Evolutionary conservation across 169 alveolate species (phyloP).

Genomic region (Eimeria sp.): DNA sequence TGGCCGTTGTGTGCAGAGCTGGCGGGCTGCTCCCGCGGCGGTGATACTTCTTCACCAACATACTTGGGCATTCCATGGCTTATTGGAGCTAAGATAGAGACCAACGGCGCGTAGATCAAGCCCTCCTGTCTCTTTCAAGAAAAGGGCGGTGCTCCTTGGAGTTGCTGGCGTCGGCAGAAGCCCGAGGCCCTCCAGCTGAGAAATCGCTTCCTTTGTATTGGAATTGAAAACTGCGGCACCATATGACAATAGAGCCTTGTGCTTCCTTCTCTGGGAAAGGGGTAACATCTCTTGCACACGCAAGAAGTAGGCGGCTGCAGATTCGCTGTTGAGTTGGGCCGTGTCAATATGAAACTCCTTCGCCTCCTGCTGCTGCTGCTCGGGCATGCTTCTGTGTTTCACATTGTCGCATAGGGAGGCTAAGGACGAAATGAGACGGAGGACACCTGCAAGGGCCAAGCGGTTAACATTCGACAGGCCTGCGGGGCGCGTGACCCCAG

Average conservation of each 20-base stretch:
- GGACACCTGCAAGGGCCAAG: conserved; percentile 41
- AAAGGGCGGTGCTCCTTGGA: conserved; percentile 76
- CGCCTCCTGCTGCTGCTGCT: conserved; percentile 8
- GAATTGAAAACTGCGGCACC: conserved; percentile 68
- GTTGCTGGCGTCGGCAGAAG: conserved; percentile 82
- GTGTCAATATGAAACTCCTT: background rate
- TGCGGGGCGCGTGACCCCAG: conserved; percentile 60
- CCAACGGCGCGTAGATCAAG: conserved; percentile 76
- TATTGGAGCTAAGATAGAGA: conserved; percentile 52
- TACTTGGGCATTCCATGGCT: conserved; percentile 76
- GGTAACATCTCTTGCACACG: conserved; percentile 13
- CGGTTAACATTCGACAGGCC: conserved; percentile 64
- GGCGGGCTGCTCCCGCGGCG: background rate
- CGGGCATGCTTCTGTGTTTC: background rate
- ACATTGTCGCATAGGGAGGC: conserved; percentile 29
- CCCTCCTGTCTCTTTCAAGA: conserved; percentile 73
- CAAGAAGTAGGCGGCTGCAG: conserved; percentile 63
- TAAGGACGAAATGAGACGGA: conserved; percentile 47
- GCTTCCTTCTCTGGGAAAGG: conserved; percentile 46
- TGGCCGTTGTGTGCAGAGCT: background rate
- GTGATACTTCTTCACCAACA: background rate
- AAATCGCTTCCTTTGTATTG: conserved; percentile 38
- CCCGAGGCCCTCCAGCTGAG: conserved; percentile 63
- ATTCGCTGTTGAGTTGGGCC: conserved; percentile 37
- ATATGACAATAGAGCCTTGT: conserved; percentile 38